Base-by-base conservation (phyloP, 805 yeast genomes). In the Saturnispora halmiae region DNA sequence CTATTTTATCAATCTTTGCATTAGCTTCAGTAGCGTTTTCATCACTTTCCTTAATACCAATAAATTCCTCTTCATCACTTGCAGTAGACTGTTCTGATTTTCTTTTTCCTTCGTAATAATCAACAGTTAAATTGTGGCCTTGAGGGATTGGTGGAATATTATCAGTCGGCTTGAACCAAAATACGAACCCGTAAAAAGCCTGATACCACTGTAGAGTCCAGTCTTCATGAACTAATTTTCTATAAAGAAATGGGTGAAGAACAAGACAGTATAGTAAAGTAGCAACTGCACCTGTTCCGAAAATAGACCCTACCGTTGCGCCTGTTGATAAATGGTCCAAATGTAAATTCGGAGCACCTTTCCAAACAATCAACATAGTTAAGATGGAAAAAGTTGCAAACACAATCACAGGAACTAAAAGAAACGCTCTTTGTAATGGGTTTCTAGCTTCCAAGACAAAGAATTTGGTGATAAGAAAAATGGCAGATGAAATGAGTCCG, bases 281-380 rank as follows among this genome's bases (percentile, higher is more conserved):
- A 6, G 82, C 81, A 46, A 69, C 79, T 28, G 60, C 77, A 47
- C 76, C 86, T 41, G 73, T 79, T 41, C 86, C 83, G 41, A 80
- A 60, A 46, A 79, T 73, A 24, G 83, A 65, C 8, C 77, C 82
- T 34, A 63, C 66, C 31, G 72, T 72, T 9, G 79, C 70, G 24
- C 72, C 72, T 4, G 66, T 52, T 1, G 78, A 64, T 40, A 81
- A 64, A 6, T 73, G 54, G 47, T 73, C 66, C 52, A 82, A 65
- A 21, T 74, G 62, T 51, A 81, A 69, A 48, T 70, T 70, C 51
- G 88, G 86, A 41, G 88, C 79, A 51, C 87, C 88, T 58, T 82
- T 80, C 83, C 84, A 79, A 29, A 78, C 84, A 55, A 82, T 76
- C 59, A 80, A 69, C 82, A 82, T 79, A 44, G 87, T 78, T 51